Base-by-base conservation (phyloP, 805 yeast genomes). In the Nakazawaea anatomiae region DNA sequence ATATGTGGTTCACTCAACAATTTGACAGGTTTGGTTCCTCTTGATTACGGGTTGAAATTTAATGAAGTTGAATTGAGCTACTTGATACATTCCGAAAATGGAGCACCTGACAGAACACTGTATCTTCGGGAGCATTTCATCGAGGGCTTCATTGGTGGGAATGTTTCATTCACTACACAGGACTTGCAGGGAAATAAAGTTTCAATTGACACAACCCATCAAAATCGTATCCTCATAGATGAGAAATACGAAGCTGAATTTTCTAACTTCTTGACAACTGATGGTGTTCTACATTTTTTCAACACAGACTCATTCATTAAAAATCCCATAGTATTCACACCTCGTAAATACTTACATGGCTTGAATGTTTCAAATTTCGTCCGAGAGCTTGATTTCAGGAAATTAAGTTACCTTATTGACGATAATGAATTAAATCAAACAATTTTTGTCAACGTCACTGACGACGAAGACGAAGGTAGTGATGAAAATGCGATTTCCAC, bases 351-450 rank as follows among this genome's bases (percentile, higher is more conserved):
- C 56, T 62, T 85, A 2, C 68, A 78, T 48, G 89, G 87, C 0
- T 61, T 82, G 42, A 76, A 82, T 52, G 82, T 80, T 47, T 71
- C 83, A 2, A 72, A 72, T 30, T 82, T 88, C 62, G 91, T 87
- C 5, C 74, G 77, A n/a, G 96, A 89, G 58, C 57, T 89, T 12
- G 71, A 79, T 42, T 77, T 87, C 48, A 76, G 90, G 52, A 74
- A 77, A 10, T 65, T 89, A 18, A 66, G 71, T 2, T 54, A 74
- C 42, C 65, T 88, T 45, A 76, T 91, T 14, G 85, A 82, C 50
- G 82, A 84, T 35, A 58, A 67, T 1, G 61, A 72, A 0, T 34
- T 65, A 0, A 69, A 75, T 30, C 86, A 82, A 59, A 85, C 96
- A 0, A 70, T 91, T 1, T 78, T 91, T 50, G 71, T 89, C 6